These are phyloP conservation scores for Leishmania martiniquensis DNA, from an alignment of 208 protist genomes.

Conservation along the genomic window DNA sequence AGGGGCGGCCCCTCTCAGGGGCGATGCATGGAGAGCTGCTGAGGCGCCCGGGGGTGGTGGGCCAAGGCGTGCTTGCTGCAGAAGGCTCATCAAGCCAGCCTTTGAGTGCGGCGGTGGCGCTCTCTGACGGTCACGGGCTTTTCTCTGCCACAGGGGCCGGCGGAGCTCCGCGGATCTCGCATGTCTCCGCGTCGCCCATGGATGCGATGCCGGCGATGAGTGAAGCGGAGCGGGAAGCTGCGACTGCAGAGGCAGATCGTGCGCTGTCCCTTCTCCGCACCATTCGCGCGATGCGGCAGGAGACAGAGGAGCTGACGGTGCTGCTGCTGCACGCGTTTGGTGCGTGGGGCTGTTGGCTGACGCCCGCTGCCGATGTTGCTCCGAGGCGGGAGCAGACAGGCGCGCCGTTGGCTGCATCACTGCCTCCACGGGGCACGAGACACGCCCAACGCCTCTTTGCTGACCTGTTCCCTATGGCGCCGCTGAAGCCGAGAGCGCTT, in stretches of 20 bases:
- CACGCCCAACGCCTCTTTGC: not conserved
- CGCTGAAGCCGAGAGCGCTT: not conserved
- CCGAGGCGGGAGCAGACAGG: not conserved
- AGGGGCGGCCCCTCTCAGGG: slow-evolving; percentile 12
- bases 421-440: not conserved
- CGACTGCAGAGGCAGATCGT: slow-evolving; percentile 27
- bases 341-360: slow-evolving; percentile 56
- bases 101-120: no score
- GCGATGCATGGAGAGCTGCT: slow-evolving; percentile 18
- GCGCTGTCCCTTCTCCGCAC: slow-evolving; percentile 42
- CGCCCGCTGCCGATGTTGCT: not conserved
- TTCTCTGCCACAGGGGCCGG: not conserved
- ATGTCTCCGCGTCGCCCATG: not conserved
- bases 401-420: not conserved
- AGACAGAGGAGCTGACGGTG: slow-evolving; percentile 63
- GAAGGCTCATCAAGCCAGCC: not conserved
- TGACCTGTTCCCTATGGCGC: not conserved
- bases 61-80: not conserved
- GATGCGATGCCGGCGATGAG: not conserved
- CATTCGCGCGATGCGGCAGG: slow-evolving; percentile 48
- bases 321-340: slow-evolving; percentile 53
- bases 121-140: not conserved
- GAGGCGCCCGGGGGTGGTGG: not conserved
- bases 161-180: not conserved
- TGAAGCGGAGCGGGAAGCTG: not conserved